Conservation (phyloP, 257 asterid genomes). For the Solanum verrucosum region DNA sequence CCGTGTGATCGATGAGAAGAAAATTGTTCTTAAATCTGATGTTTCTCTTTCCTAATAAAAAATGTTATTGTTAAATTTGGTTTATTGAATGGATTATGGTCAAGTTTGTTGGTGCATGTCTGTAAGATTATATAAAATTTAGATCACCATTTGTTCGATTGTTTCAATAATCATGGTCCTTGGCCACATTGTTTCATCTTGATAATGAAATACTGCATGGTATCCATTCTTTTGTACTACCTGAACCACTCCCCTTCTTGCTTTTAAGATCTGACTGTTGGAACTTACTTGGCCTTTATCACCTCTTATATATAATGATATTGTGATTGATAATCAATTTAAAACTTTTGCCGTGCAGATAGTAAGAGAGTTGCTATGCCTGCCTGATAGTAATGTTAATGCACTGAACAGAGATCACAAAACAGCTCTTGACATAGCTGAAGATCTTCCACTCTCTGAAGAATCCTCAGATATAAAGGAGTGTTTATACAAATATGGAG, state of each 20-base stretch:
- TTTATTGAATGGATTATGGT: neutral
- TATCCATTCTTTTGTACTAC: neutral
- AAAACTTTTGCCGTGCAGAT: constrained; percentile 21
- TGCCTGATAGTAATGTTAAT: constrained; percentile 47
- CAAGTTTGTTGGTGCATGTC: neutral
- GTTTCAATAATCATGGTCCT: neutral
- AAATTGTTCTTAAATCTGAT: neutral
- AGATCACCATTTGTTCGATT: neutral
- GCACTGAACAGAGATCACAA: constrained; percentile 51
- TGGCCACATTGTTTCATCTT: neutral
- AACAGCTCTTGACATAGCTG: constrained; percentile 55
- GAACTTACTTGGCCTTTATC: neutral
- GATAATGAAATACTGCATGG: neutral
- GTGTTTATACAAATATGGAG: constrained; percentile 37
- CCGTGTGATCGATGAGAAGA: neutral
- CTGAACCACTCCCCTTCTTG: neutral
- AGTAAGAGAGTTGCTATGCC: constrained; percentile 33
- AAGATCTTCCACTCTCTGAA: constrained; percentile 42
- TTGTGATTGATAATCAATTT: neutral
- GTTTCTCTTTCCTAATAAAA: neutral
- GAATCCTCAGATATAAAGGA: constrained; percentile 39
- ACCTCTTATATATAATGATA: neutral
- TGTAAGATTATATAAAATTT: neutral
- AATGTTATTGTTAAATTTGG: neutral
- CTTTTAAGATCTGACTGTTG: neutral